These are phyloP conservation scores for Emericellopsis terricola DNA, from an alignment of 495 filamentous ascomycete species.

Conservation along the genomic window DNA sequence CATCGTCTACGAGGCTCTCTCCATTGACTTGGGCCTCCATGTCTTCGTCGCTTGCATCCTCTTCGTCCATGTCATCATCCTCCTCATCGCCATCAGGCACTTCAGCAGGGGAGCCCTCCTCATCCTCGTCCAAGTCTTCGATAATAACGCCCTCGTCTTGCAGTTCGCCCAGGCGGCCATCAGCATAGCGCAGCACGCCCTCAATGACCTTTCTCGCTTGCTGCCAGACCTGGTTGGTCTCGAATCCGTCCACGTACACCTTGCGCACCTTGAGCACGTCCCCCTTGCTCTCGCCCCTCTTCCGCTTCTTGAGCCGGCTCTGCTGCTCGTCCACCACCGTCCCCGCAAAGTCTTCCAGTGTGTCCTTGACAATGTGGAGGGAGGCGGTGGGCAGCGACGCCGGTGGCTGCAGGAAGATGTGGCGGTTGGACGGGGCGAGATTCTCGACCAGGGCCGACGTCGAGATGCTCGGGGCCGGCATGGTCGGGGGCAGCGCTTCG, in stretches of 20 bases:
- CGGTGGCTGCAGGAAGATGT: conserved; percentile 55
- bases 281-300: conserved; percentile 21
- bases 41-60: conserved; percentile 8
- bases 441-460: conserved; percentile 23
- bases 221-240: conserved; percentile 80
- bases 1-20: conserved; percentile 2
- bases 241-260: conserved; percentile 76
- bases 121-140: conserved; percentile 5
- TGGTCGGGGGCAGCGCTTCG: conserved; percentile 20
- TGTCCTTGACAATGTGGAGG: conserved; percentile 52
- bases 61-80: conserved; percentile 7
- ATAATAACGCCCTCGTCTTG: conserved; percentile 19
- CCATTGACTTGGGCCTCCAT: conserved; percentile 8
- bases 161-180: conserved; percentile 29
- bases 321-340: conserved; percentile 49
- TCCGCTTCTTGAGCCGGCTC: conserved; percentile 46
- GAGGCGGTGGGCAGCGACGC: conserved; percentile 42
- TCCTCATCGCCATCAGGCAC: conserved; percentile 9
- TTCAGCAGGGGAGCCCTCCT: conserved; percentile 18
- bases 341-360: conserved; percentile 55
- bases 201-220: conserved; percentile 68
- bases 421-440: conserved; percentile 26
- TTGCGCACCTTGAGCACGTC: conserved; percentile 48
- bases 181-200: conserved; percentile 21
- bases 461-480: conserved; percentile 15